Percentiles rank a stretch among this genome's conserved stretches.
Evolutionary conservation across 2,329 filamentous ascomycete species (phyloP).

Genomic region (Thielaviopsis ethacetica): DNA sequence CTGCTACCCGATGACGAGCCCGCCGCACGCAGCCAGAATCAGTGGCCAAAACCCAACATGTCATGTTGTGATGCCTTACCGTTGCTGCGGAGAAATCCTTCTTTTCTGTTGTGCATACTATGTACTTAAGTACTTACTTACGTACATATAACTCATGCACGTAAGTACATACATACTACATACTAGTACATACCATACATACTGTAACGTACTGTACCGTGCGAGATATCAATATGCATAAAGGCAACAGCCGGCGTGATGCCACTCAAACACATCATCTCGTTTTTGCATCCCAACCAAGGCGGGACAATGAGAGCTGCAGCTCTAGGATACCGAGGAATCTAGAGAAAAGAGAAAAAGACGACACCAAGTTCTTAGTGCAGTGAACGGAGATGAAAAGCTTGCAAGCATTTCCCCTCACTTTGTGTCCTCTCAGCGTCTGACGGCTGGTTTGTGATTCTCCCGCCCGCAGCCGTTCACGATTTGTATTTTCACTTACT

Average conservation of each 20-base stretch:
- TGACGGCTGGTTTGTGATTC: background rate
- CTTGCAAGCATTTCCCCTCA: background rate
- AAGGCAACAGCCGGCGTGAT: too few relatives aligned
- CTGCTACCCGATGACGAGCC: background rate
- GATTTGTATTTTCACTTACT: background rate
- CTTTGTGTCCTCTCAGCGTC: background rate
- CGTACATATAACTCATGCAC: background rate
- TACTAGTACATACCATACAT: too few relatives aligned
- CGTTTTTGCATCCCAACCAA: background rate
- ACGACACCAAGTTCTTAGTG: background rate
- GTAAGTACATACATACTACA: background rate
- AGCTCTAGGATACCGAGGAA: background rate
- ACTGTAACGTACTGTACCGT: too few relatives aligned
- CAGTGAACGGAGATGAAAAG: background rate
- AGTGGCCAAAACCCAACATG: background rate
- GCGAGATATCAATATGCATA: background rate
- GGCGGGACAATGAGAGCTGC: background rate
- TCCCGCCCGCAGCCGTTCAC: background rate
- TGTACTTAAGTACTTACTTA: background rate
- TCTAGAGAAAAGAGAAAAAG: background rate
- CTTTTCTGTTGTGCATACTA: background rate
- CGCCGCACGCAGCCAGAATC: background rate
- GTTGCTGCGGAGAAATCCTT: background rate
- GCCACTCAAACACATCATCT: too few relatives aligned
- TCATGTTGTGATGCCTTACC: background rate